These are phyloP conservation scores for Raffaelea albimanens DNA, from an alignment of 2,329 filamentous ascomycete species.

Conservation along the genomic window DNA sequence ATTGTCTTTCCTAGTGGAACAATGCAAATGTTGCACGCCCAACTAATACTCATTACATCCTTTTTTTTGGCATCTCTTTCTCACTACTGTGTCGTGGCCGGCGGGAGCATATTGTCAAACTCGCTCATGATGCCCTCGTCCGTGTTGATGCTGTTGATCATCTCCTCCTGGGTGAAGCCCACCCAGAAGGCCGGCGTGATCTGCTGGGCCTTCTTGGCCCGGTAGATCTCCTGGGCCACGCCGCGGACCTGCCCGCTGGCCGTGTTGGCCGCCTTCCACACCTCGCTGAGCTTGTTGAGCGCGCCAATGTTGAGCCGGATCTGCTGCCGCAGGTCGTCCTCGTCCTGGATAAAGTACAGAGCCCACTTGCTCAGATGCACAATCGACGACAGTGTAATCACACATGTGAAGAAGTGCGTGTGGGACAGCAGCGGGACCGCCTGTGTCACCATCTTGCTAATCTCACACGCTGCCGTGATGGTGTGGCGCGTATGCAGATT, in stretches of 20 bases:
- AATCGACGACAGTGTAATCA: constrained; percentile 68
- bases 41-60: background rate
- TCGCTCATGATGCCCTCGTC: constrained; percentile 52
- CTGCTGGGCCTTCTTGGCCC: constrained; percentile 46
- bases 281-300: constrained; percentile 55
- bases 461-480: constrained; percentile 66
- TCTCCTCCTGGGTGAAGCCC: constrained; percentile 43
- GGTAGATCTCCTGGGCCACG: constrained; percentile 69
- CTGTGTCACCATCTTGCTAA: constrained; percentile 66
- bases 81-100: constrained; percentile 12
- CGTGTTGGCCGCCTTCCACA: constrained; percentile 63
- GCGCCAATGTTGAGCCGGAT: constrained; percentile 73
- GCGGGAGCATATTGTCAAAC: constrained; percentile 33
- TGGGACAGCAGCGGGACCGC: constrained; percentile 63
- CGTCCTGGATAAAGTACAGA: constrained; percentile 51
- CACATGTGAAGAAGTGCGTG: constrained; percentile 77
- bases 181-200: constrained; percentile 44
- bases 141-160: constrained; percentile 43
- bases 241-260: constrained; percentile 66
- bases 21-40: background rate
- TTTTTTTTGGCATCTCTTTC: background rate
- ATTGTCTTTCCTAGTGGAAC: background rate
- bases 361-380: constrained; percentile 76
- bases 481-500: constrained; percentile 71
- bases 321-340: constrained; percentile 61